These are phyloP conservation scores for Trichoderma harzianum DNA, from an alignment of 2,329 filamentous ascomycete genomes.

Conservation along the genomic window DNA sequence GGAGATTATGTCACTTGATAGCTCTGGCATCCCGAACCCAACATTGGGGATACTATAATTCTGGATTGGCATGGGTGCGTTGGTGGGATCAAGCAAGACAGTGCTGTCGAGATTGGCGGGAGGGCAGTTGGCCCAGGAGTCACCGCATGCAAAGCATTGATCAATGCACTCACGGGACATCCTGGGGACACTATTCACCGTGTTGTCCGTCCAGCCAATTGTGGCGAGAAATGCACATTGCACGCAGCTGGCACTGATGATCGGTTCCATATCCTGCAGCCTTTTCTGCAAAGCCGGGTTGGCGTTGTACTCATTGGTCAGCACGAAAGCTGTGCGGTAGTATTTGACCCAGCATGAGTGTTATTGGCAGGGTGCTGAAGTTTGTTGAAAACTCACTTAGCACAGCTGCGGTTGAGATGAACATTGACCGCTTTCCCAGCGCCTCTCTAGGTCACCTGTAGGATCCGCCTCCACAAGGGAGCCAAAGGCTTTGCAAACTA, in stretches of 20 bases:
- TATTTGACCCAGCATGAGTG: neutral
- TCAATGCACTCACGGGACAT: neutral
- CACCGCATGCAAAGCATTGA: neutral
- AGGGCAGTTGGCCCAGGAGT: neutral
- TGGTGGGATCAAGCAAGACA: neutral
- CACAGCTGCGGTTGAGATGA: neutral
- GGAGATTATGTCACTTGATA: neutral
- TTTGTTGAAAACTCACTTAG: neutral
- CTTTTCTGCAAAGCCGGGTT: neutral
- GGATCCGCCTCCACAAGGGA: neutral
- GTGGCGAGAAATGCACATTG: neutral
- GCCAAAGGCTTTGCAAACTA: neutral
- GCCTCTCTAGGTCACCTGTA: neutral
- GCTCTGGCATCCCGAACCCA: too few species aligned
- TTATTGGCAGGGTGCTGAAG: neutral
- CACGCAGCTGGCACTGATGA: neutral
- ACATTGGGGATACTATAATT: neutral
- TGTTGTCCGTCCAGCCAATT: neutral
- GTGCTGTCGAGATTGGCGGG: neutral
- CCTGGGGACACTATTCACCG: neutral
- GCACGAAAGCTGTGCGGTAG: neutral
- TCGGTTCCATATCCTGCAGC: neutral
- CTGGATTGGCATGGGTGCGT: neutral
- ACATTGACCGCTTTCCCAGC: neutral
- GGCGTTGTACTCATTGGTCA: neutral